Evolutionary conservation across 148 eudicot species (phyloP).

Genomic region (Camellia lanceoleosa): DNA sequence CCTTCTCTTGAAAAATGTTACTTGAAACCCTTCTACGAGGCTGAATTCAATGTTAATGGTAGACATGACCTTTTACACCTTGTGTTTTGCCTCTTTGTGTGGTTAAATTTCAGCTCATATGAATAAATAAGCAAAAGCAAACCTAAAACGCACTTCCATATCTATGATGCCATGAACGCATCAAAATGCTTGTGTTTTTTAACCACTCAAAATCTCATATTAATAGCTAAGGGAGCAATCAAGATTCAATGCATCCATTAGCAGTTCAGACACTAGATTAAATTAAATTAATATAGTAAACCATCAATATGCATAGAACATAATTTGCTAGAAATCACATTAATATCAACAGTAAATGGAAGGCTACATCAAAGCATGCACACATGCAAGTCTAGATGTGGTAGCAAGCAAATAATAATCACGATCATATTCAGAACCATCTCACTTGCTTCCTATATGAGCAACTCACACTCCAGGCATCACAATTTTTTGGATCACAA

Average conservation of each 20-base stretch:
- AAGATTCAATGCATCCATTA: neutral
- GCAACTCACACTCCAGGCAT: neutral
- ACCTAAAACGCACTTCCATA: neutral
- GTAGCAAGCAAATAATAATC: neutral
- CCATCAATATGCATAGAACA: neutral
- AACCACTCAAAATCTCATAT: neutral
- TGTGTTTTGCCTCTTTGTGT: neutral
- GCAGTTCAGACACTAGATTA: neutral
- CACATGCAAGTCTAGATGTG: neutral
- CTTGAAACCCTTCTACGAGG: neutral
- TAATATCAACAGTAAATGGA: no score
- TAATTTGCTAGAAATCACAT: no score
- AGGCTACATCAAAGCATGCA: neutral
- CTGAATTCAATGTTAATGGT: neutral
- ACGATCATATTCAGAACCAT: neutral
- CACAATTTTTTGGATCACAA: neutral
- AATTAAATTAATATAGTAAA: neutral
- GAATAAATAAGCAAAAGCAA: slow-evolving; percentile 6
- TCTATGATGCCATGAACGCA: neutral
- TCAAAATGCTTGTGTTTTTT: neutral
- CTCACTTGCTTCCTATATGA: neutral
- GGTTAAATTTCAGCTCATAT: neutral
- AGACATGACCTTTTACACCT: neutral
- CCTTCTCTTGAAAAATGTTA: neutral
- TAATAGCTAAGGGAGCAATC: neutral